Base-by-base conservation (phyloP, 495 filamentous ascomycete genomes). In the Penicillium fimorum region DNA sequence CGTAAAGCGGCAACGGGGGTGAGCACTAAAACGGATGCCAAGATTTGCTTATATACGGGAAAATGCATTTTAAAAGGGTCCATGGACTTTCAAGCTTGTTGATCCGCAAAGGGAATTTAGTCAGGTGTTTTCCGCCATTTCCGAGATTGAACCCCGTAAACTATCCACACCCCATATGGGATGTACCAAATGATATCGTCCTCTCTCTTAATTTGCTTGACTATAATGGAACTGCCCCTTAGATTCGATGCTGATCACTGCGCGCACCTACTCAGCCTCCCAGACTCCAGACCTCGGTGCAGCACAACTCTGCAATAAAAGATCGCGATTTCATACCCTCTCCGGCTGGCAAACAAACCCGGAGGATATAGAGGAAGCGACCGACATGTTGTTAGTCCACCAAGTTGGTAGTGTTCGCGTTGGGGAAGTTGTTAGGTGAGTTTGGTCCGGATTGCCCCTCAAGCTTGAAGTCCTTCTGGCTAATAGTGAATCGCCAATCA, bases 391-490 rank as follows among this genome's bases (percentile, higher is more conserved):
- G 29, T 83, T 98, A 70, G 75, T 95, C 49, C 87, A 96, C 72
- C 93, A 97, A 70, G 76, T 84, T 40, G 93, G 93, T 59, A 90
- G 82, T 71, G 88, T 97, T 60, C 94, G 91, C 62, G 88, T 97
- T 55, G 95, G 94, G 54, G 91, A 97, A 71, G 85, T 97, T 33
- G 83, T 96, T 47, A 86, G 85, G 82, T 86, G 29, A 29, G 62
- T 18, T 9, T 44, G 12, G n/a, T n/a, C 6, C 17, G 7, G 24
- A 43, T 18, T 25, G 43, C 15, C 32, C n/a, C 54, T 11, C 29
- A 29, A 47, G 20, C 46, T 20, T 17, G n/a, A 20, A 35, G 30
- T 22, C 24, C 29, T 47, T 50, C 13, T 20, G 42, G 27, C 32
- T 46, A n/a, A 54, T 22, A 29, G 47, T 50, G 9, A 38, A 38